Base-by-base conservation (phyloP, 305 asterid species). In the Solanum hybrid region DNA sequence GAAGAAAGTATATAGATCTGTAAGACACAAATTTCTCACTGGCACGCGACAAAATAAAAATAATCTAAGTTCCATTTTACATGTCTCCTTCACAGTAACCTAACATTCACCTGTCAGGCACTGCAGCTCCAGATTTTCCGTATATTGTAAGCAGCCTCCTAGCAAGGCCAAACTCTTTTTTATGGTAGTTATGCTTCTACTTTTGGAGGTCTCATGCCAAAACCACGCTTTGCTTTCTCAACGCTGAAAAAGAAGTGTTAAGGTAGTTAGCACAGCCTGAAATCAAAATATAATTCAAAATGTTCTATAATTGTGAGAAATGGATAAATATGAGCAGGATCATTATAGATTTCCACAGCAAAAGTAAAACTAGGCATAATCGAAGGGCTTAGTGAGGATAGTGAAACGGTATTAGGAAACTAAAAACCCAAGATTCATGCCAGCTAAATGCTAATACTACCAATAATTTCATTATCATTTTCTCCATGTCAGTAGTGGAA, bases 191-290 rank as follows among this genome's bases (percentile, higher is more conserved):
- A 92, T n/a, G 92, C 92, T 87, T 89, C 94, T 76, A 89, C 92
- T 79, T 90, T 95, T 33, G 98, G 97, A 90, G 90, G 92, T 89
- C 89, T 95, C 99, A 97, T 97, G 89, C 99, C 99, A 61, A 95
- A 96, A 36, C 99, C 99, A 64, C 91, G 98, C 93, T 94, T 96
- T 91, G 91, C 89, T 91, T 90, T 95, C 98, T 97, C 99, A 94
- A 97, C 94, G 8, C 99, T 97, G 96, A 89, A 69, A 78, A 64
- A 74, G 35, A 73, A 88, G 74, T 82, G 28, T 83, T 75, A 81
- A 77, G 92, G 86, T 89, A 89, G 93, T 89, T 89, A 89, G 88
- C 57, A 51, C 86, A 40, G 33, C 90, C 83, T 37, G 74, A 34
- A 82, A 89, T 85, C 91, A 42, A 16, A 84, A 18, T 89, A 29